phyloP scores from a whole-genome alignment of 2,329 filamentous ascomycete genomes.

The Didymella arachidicola region DNA sequence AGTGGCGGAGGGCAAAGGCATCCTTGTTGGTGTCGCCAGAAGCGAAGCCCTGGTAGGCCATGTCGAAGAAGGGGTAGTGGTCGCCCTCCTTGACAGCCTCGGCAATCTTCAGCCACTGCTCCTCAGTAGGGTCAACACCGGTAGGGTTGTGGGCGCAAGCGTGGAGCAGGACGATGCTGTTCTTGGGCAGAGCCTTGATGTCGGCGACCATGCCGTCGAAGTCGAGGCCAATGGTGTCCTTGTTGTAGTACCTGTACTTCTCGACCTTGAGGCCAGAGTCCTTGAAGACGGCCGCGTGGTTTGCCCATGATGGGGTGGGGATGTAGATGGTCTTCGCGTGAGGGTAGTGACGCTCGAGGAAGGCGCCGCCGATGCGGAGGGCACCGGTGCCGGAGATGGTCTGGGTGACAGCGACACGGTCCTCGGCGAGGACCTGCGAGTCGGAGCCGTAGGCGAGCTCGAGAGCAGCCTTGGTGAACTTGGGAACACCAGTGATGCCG shows the following conservation, averaged over 20 bases:
- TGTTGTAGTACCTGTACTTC: slow-evolving; percentile 99
- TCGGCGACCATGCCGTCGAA: slow-evolving; percentile 92
- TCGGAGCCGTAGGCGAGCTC: slow-evolving; percentile 87
- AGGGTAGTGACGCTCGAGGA: slow-evolving; percentile 90
- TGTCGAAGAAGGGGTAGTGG: slow-evolving; percentile 84
- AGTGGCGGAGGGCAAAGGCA: slow-evolving; percentile 91
- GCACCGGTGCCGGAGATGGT: slow-evolving; percentile 98
- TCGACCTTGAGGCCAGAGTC: slow-evolving; percentile 90
- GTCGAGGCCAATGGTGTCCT: slow-evolving; percentile 96
- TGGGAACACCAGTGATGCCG: slow-evolving; percentile 92
- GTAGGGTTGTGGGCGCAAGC: slow-evolving; percentile 98
- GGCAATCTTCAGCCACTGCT: slow-evolving; percentile 93
- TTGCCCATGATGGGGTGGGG: slow-evolving; percentile 95
- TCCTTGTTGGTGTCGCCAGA: slow-evolving; percentile 91
- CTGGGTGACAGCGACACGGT: slow-evolving; percentile 90
- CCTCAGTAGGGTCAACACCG: slow-evolving; percentile 88
- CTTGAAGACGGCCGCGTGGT: slow-evolving; percentile 96
- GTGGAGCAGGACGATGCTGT: slow-evolving; percentile 91
- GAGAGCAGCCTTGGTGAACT: slow-evolving; percentile 92
- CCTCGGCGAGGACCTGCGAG: slow-evolving; percentile 75
- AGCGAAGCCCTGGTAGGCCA: slow-evolving; percentile 99
- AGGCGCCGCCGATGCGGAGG: slow-evolving; percentile 91
- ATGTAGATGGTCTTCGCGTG: slow-evolving; percentile 96
- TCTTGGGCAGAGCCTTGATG: slow-evolving; percentile 85
- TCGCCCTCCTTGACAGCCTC: slow-evolving; percentile 82